phyloP scores from a whole-genome alignment of 805 yeast species.

The Blastobotrys robertii region DNA sequence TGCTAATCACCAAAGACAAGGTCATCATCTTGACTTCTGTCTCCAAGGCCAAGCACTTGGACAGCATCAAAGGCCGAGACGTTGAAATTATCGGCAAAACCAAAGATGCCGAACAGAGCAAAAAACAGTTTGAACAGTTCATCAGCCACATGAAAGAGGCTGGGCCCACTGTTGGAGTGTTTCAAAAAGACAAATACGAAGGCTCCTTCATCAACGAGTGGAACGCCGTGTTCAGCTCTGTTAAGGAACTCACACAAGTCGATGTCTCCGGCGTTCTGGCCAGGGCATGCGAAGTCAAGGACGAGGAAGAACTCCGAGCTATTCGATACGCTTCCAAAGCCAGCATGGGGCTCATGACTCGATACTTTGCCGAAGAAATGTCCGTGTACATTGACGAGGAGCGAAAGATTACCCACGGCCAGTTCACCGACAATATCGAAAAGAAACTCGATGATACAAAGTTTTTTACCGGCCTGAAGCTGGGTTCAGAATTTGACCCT shows the following conservation, averaged over 20 bases:
- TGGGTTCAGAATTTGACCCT: slow-evolving; percentile 63
- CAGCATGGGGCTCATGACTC: slow-evolving; percentile 63
- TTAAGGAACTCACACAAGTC: slow-evolving; percentile 28
- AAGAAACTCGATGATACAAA: slow-evolving; percentile 71
- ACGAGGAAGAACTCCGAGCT: slow-evolving; percentile 60
- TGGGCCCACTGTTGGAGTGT: slow-evolving; percentile 48
- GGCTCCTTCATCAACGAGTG: slow-evolving; percentile 85
- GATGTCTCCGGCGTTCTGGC: slow-evolving; percentile 50
- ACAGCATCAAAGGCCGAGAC: slow-evolving; percentile 41
- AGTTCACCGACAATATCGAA: slow-evolving; percentile 67
- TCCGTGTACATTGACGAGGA: slow-evolving; percentile 82
- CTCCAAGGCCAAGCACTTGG: slow-evolving; percentile 75
- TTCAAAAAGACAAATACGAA: slow-evolving; percentile 65
- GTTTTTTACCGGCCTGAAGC: slow-evolving; percentile 50
- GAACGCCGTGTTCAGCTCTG: slow-evolving; percentile 29
- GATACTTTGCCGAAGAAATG: slow-evolving; percentile 78
- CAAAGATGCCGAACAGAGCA: slow-evolving; percentile 72
- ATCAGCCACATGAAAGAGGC: slow-evolving; percentile 29
- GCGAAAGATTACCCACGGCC: slow-evolving; percentile 57
- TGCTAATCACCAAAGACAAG: slow-evolving; percentile 52
- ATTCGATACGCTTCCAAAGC: slow-evolving; percentile 66
- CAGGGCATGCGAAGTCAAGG: slow-evolving; percentile 61
- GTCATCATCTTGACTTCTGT: slow-evolving; percentile 65
- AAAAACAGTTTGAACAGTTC: slow-evolving; percentile 51
- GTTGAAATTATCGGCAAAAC: slow-evolving; percentile 61